Percentiles rank a stretch among this genome's conserved stretches.
Evolutionary conservation across 495 filamentous ascomycete genomes (phyloP).

Genomic region (Recurvomyces mirabilis): DNA sequence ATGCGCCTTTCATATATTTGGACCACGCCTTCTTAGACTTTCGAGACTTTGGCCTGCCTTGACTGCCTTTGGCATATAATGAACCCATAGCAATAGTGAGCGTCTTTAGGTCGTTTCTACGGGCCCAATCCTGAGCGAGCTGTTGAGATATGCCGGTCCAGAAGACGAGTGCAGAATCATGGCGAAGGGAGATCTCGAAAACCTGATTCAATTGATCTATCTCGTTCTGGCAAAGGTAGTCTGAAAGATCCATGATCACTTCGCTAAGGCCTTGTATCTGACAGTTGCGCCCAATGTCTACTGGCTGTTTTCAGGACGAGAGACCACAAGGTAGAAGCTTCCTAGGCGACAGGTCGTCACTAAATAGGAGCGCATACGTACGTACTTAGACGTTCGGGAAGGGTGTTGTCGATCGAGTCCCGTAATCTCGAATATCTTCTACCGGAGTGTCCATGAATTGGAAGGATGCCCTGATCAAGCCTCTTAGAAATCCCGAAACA

Average conservation of each 20-base stretch:
- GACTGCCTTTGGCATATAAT: neutral
- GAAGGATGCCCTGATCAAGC: too few species aligned
- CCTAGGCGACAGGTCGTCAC: too few species aligned
- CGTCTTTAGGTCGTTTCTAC: neutral
- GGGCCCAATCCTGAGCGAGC: slow-evolving; percentile 1
- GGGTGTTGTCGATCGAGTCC: too few species aligned
- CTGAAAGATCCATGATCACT: neutral
- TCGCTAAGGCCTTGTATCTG: too few species aligned
- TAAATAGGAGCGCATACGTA: too few species aligned
- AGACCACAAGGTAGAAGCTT: too few species aligned
- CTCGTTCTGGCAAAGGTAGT: neutral
- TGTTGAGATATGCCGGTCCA: slow-evolving; percentile 2
- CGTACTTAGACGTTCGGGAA: too few species aligned
- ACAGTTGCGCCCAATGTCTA: too few species aligned
- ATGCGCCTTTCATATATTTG: slow-evolving; percentile 6
- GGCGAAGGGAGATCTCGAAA: neutral
- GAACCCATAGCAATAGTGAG: slow-evolving; percentile 1
- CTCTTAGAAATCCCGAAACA: too few species aligned
- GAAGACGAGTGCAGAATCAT: neutral
- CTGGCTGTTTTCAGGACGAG: too few species aligned
- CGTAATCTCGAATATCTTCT: too few species aligned
- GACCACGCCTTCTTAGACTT: slow-evolving; percentile 3
- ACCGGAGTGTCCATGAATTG: too few species aligned
- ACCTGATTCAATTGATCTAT: neutral
- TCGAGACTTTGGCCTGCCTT: neutral